Evolutionary conservation across 768 basidiomycete genomes (phyloP).

Genomic region (Rhodotorula toruloides): DNA sequence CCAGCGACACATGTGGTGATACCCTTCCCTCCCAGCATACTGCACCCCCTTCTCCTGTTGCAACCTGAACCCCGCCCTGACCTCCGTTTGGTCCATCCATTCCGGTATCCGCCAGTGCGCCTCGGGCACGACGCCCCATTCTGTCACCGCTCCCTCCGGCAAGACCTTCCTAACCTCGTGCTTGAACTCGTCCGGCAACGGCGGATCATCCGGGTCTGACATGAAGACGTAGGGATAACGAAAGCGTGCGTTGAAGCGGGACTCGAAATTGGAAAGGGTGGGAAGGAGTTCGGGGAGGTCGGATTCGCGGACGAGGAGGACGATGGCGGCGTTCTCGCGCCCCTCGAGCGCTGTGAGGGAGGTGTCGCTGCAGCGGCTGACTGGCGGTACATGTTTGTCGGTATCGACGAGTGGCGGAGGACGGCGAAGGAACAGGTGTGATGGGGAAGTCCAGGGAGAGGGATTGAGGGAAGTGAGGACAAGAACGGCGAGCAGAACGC

Average conservation of each 20-base stretch:
- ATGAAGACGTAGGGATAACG: conserved; percentile 36
- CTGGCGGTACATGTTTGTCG: conserved; percentile 1
- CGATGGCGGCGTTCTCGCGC: conserved; percentile 34
- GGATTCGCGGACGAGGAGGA: conserved; percentile 33
- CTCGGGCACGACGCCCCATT: conserved; percentile 17
- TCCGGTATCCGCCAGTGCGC: conserved; percentile 29
- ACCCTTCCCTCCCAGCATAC: conserved; percentile 34
- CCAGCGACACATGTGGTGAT: conserved; percentile 34
- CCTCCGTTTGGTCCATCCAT: conserved; percentile 7
- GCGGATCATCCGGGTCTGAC: no score
- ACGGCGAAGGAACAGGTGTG: background rate
- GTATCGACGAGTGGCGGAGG: background rate
- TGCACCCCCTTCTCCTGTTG: conserved; percentile 25
- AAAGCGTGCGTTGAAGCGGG: conserved; percentile 32
- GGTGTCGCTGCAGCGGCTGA: conserved; percentile 27
- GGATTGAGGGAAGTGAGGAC: background rate
- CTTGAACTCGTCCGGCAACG: conserved; percentile 24
- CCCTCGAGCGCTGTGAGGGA: conserved; percentile 3
- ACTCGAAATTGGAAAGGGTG: conserved; percentile 38
- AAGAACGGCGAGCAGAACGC: conserved; percentile 1
- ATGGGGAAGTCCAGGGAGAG: conserved; percentile 7
- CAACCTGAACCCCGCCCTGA: conserved; percentile 13
- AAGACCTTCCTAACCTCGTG: conserved; percentile 1
- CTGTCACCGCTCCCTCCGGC: background rate
- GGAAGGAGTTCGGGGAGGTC: conserved; percentile 35